Percentiles rank a stretch among this genome's conserved stretches.
Conservation (phyloP, 495 filamentous ascomycete species). For the Sabuloglossum arenarium region DNA sequence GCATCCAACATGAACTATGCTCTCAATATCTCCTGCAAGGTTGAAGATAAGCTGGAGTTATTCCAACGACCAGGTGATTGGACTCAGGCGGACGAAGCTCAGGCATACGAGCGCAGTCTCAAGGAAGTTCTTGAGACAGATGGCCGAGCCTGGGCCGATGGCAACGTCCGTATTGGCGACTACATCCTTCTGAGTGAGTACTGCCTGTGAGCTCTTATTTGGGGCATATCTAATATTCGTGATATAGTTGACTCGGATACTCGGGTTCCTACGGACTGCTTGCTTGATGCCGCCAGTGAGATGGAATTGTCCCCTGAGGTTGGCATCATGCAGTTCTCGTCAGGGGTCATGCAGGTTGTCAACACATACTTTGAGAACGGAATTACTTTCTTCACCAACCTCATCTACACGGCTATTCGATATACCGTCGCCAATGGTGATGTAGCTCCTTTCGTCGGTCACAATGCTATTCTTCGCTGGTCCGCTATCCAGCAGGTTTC, state of each 20-base stretch:
- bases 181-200: constrained; percentile 38
- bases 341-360: constrained; percentile 19
- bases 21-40: constrained; percentile 50
- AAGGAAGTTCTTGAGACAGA: constrained; percentile 48
- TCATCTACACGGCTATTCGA: constrained; percentile 22
- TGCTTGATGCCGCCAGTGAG: constrained; percentile 25
- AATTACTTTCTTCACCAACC: constrained; percentile 24
- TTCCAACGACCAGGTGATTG: constrained; percentile 37
- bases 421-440: constrained; percentile 21
- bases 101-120: constrained; percentile 43
- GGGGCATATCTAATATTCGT: background rate
- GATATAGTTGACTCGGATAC: constrained; percentile 6
- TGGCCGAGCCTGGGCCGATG: constrained; percentile 58
- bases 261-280: constrained; percentile 23
- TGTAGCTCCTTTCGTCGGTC: constrained; percentile 19
- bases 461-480: constrained; percentile 19
- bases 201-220: background rate
- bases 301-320: constrained; percentile 26
- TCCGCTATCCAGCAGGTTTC: constrained; percentile 16
- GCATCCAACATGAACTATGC: constrained; percentile 76
- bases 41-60: constrained; percentile 43
- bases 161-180: constrained; percentile 59
- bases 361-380: constrained; percentile 19
- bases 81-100: constrained; percentile 47
- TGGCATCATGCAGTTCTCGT: constrained; percentile 25